These are phyloP conservation scores for Croton laevigatus DNA, from an alignment of 441 rosid genomes.

Conservation along the genomic window DNA sequence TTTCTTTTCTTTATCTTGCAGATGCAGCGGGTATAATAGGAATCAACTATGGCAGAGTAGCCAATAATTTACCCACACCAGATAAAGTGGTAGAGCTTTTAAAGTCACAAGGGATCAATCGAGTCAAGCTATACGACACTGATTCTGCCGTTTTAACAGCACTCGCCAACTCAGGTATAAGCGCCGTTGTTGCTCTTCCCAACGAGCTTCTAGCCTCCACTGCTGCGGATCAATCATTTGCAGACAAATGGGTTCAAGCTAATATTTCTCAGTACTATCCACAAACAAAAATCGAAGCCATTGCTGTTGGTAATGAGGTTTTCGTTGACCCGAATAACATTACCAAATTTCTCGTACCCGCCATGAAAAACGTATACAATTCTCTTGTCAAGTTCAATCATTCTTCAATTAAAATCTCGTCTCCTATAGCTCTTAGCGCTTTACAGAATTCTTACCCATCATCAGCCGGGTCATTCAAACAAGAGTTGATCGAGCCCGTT, in stretches of 20 bases:
- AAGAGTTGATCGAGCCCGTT: conserved; percentile 52
- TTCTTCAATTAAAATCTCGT: conserved; percentile 55
- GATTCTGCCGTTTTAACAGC: conserved; percentile 59
- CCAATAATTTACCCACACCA: conserved; percentile 65
- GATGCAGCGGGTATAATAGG: conserved; percentile 56
- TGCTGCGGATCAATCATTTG: conserved; percentile 53
- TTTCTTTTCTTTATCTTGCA: conserved; percentile 16
- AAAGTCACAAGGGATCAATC: conserved; percentile 60
- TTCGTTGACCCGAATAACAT: conserved; percentile 70
- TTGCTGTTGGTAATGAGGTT: conserved; percentile 89
- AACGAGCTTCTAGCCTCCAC: conserved; percentile 71
- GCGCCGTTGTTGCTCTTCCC: conserved; percentile 70
- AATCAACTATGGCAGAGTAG: conserved; percentile 80
- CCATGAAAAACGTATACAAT: conserved; percentile 64
- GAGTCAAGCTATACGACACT: conserved; percentile 74
- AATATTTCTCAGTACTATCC: conserved; percentile 58
- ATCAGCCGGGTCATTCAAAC: conserved; percentile 69
- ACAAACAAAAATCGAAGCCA: conserved; percentile 63
- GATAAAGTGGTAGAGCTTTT: conserved; percentile 61
- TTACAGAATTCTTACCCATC: conserved; percentile 67
- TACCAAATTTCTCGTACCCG: conserved; percentile 62
- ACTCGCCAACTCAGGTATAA: conserved; percentile 55
- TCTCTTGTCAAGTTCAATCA: conserved; percentile 52
- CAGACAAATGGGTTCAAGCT: conserved; percentile 71
- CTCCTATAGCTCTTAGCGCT: conserved; percentile 67